Evolutionary conservation across 345 rosid genomes (phyloP).

Genomic region (Citrus inodora): DNA sequence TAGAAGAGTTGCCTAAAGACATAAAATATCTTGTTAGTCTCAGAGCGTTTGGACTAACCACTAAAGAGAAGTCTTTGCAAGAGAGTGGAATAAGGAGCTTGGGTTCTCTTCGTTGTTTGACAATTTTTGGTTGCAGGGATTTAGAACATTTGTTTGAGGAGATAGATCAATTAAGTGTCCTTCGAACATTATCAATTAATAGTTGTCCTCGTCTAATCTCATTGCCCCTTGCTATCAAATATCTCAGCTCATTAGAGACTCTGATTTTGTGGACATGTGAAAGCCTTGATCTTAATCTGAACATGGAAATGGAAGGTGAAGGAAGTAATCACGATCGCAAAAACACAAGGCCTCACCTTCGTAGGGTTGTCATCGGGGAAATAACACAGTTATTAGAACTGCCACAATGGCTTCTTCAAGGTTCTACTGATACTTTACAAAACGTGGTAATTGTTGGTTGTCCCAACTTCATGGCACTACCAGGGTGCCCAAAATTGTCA

Average conservation of each 20-base stretch:
- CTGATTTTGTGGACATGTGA: conserved; percentile 11
- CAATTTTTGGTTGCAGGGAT: not conserved
- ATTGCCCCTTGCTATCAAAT: conserved; percentile 12
- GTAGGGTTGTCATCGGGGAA: not conserved
- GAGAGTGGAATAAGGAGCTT: not conserved
- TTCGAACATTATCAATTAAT: conserved; percentile 1
- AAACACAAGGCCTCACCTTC: conserved; percentile 6
- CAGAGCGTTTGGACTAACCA: not conserved
- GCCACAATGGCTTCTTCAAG: conserved; percentile 29
- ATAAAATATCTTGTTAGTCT: conserved; percentile 12
- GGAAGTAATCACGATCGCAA: too few species aligned
- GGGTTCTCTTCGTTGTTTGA: not conserved
- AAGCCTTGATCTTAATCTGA: not conserved
- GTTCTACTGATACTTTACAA: conserved; percentile 10
- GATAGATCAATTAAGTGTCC: conserved; percentile 11
- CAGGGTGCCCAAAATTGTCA: conserved; percentile 12
- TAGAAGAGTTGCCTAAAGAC: conserved; percentile 6
- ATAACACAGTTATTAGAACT: conserved; percentile 14
- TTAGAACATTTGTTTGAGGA: conserved; percentile 14
- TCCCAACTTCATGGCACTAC: conserved; percentile 14
- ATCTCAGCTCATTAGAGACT: conserved; percentile 14
- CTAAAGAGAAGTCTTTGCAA: not conserved
- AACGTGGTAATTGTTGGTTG: not conserved
- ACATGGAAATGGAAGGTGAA: not conserved
- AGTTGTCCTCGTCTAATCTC: conserved; percentile 10